Evolutionary conservation across 192 early-diverging fungal species (phyloP).

Genomic region (Coemansia sp.): DNA sequence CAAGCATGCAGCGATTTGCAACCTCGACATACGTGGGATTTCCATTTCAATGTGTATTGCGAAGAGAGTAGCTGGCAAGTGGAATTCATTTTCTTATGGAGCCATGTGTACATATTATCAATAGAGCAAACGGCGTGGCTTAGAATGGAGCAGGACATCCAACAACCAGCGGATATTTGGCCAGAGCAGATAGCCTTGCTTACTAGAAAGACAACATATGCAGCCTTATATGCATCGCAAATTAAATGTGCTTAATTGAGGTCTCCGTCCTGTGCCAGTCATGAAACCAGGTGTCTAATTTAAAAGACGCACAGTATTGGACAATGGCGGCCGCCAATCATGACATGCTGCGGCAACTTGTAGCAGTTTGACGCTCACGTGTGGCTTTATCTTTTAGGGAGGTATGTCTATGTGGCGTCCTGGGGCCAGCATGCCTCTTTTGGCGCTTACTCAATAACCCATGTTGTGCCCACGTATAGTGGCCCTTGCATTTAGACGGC

Average conservation of each 20-base stretch:
- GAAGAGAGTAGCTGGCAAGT: background rate
- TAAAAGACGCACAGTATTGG: background rate
- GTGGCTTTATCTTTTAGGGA: background rate
- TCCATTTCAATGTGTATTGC: background rate
- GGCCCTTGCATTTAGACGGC: background rate
- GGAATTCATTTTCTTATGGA: background rate
- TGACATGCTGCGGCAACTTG: background rate
- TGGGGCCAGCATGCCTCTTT: background rate
- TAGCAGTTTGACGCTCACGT: background rate
- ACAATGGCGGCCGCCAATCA: background rate
- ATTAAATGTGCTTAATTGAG: background rate
- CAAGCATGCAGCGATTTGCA: constrained; percentile 7
- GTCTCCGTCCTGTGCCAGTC: background rate
- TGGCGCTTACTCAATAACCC: background rate
- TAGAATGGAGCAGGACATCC: background rate
- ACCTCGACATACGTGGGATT: background rate
- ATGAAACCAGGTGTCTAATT: background rate
- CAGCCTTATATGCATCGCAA: background rate
- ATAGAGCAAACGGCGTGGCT: background rate
- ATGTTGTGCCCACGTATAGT: background rate
- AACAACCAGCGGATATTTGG: background rate
- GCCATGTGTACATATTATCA: background rate
- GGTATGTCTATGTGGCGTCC: background rate
- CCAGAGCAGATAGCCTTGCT: background rate
- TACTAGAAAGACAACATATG: background rate